phyloP scores from a whole-genome alignment of 2,329 filamentous ascomycete genomes.

The Nectriaceae sp. region DNA sequence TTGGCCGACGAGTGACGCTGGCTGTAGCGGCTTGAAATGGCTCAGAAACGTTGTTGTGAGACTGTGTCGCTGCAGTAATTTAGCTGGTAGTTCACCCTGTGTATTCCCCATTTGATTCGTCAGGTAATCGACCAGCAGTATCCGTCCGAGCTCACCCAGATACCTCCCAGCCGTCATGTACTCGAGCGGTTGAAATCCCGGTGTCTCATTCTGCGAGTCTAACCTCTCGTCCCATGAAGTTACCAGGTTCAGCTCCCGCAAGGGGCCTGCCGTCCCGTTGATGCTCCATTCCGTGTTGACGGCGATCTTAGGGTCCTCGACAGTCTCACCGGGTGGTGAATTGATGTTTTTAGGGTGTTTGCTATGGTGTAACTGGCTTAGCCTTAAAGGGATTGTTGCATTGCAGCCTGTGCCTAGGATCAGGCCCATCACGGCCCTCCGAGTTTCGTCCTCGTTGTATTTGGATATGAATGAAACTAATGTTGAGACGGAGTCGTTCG shows the following conservation, averaged over 20 bases:
- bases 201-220: conserved; percentile 65
- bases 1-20: conserved; percentile 45
- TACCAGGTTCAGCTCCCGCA: conserved; percentile 63
- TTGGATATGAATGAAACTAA: conserved; percentile 76
- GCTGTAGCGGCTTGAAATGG: conserved; percentile 60
- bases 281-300: conserved; percentile 88
- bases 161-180: conserved; percentile 84
- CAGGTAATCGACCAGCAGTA: conserved; percentile 69
- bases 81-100: conserved; percentile 52
- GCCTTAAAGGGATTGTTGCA: conserved; percentile 72
- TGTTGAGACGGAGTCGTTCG: conserved; percentile 81
- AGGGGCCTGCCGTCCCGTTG: conserved; percentile 69
- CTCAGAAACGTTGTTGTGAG: conserved; percentile 74
- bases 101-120: conserved; percentile 43
- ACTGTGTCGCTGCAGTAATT: conserved; percentile 59
- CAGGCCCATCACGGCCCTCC: conserved; percentile 74
- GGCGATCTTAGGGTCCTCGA: conserved; percentile 64
- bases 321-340: conserved; percentile 46
- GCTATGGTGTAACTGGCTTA: conserved; percentile 60
- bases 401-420: conserved; percentile 84
- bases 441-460: conserved; percentile 60
- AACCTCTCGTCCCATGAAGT: conserved; percentile 71
- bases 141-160: conserved; percentile 72
- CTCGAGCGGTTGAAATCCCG: conserved; percentile 80
- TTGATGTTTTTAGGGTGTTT: conserved; percentile 58